Evolutionary conservation across 73 alveolate species (phyloP).

Genomic region (Symbiodinium pilosum): DNA sequence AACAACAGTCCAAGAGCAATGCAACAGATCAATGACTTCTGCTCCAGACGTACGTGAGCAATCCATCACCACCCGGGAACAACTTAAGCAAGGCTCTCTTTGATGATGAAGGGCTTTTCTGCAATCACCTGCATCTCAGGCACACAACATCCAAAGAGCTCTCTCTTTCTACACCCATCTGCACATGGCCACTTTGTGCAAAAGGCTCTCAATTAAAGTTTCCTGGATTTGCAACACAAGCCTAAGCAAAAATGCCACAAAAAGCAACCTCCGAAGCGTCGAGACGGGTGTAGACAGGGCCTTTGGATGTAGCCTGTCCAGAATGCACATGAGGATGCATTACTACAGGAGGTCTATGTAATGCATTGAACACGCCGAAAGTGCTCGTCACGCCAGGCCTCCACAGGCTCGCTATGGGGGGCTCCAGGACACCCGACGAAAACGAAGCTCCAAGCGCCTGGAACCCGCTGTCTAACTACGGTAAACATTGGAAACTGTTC

Average conservation of each 20-base stretch:
- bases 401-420: conserved; percentile 25
- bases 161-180: background rate
- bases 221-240: too few species aligned
- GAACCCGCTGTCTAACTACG: background rate
- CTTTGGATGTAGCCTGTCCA: background rate
- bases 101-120: conserved; percentile 79
- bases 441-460: conserved; percentile 93
- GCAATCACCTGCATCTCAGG: conserved; percentile 43
- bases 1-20: too few species aligned
- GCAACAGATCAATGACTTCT: too few species aligned
- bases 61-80: too few species aligned
- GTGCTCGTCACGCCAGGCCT: too few species aligned
- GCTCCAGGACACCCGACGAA: conserved; percentile 94
- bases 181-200: too few species aligned
- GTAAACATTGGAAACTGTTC: too few species aligned
- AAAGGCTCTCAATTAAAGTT: too few species aligned
- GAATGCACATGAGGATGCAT: too few species aligned
- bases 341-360: too few species aligned
- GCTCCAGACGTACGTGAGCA: too few species aligned
- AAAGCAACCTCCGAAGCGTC: conserved; percentile 11
- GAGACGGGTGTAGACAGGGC: conserved; percentile 57
- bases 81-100: background rate
- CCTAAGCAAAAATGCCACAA: background rate
- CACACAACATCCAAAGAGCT: background rate
- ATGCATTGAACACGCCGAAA: too few species aligned